These are phyloP conservation scores for Nitzschia sp. DNA, from an alignment of 108 stramenopile genomes.

Conservation along the genomic window DNA sequence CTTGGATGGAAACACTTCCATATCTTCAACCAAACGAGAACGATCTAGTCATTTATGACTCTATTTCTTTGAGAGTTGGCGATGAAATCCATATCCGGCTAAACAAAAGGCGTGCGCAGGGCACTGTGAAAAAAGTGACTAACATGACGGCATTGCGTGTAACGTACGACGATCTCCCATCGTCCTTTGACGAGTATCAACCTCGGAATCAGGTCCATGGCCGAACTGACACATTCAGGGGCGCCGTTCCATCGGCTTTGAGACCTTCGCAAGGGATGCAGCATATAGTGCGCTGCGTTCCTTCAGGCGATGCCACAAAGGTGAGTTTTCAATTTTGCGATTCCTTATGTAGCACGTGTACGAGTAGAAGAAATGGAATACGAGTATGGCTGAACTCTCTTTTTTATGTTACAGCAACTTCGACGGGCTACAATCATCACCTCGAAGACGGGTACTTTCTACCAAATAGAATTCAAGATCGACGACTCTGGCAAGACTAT, in stretches of 20 bases:
- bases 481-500: no score
- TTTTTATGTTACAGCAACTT: no score
- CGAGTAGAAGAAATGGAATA: no score
- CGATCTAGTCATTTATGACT: conserved; percentile 29
- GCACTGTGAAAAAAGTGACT: conserved; percentile 40
- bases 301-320: background rate
- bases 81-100: conserved; percentile 45
- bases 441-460: conserved; percentile 3
- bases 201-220: conserved; percentile 29
- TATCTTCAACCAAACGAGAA: conserved; percentile 17
- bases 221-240: background rate
- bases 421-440: background rate
- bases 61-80: conserved; percentile 30
- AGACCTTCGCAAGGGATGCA: background rate
- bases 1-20: conserved; percentile 40
- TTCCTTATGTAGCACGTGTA: no score
- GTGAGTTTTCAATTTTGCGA: no score
- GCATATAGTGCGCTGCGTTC: conserved; percentile 5
- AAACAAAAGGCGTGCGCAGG: conserved; percentile 38
- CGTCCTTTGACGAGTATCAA: conserved; percentile 59
- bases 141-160: conserved; percentile 44
- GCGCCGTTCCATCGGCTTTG: background rate
- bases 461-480: background rate
- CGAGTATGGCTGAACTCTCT: no score
- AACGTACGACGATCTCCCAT: conserved; percentile 60